Percentiles rank a stretch among this genome's conserved stretches.
These are phyloP conservation scores for Cystobasidium onofrii DNA, from an alignment of 768 basidiomycete genomes.

Conservation along the genomic window DNA sequence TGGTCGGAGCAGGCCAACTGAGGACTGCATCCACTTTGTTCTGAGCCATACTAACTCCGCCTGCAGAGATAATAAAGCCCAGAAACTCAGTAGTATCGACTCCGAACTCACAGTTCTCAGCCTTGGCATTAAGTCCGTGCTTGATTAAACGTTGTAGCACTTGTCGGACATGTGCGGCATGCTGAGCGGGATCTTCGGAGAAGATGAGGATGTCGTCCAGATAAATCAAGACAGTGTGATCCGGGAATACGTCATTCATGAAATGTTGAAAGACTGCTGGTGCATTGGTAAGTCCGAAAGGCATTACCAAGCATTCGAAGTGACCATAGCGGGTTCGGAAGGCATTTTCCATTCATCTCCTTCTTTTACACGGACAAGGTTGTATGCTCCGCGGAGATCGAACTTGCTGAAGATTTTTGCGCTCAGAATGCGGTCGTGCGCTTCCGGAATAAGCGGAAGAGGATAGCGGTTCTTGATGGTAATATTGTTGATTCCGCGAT, in stretches of 20 bases:
- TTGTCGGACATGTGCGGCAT: slow-evolving; percentile 42
- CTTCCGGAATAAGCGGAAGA: slow-evolving; percentile 32
- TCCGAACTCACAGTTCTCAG: slow-evolving; percentile 40
- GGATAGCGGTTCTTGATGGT: slow-evolving; percentile 37
- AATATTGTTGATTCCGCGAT: slow-evolving; percentile 34
- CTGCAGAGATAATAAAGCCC: slow-evolving; percentile 46
- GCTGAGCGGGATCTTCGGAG: slow-evolving; percentile 47
- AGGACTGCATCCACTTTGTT: slow-evolving; percentile 48
- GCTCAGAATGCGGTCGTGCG: slow-evolving; percentile 40
- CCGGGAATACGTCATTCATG: slow-evolving; percentile 49
- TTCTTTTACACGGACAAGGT: slow-evolving; percentile 49
- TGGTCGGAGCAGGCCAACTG: slow-evolving; percentile 47
- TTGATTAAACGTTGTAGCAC: slow-evolving; percentile 46
- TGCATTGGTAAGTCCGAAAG: slow-evolving; percentile 45
- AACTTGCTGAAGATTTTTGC: slow-evolving; percentile 43
- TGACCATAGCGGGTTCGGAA: slow-evolving; percentile 48
- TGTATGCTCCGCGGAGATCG: slow-evolving; percentile 49
- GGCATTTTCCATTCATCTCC: slow-evolving; percentile 50
- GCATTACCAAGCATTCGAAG: slow-evolving; percentile 50
- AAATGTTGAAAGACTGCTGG: slow-evolving; percentile 49
- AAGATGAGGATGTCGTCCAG: slow-evolving; percentile 52
- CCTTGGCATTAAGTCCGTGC: slow-evolving; percentile 45
- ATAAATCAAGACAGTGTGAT: slow-evolving; percentile 49
- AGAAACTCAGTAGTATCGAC: slow-evolving; percentile 41
- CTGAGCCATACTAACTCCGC: slow-evolving; percentile 48